Evolutionary conservation across 2,329 filamentous ascomycete genomes (phyloP), one percentile per base, ranked within the genome.

Genomic region (Fusarium devonianum): DNA sequence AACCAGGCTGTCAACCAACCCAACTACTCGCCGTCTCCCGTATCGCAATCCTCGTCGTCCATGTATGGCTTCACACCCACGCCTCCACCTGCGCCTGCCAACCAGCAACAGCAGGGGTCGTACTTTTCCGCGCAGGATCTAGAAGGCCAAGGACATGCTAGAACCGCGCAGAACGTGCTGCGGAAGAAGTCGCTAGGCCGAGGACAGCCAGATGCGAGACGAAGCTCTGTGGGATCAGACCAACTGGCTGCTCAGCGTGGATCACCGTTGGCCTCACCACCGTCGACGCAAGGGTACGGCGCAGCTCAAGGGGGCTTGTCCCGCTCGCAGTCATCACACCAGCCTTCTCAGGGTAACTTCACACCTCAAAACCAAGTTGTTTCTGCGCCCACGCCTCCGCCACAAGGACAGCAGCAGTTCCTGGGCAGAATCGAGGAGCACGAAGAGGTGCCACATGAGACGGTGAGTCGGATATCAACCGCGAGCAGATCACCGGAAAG

Each of bases 391-490:
- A 40, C 49, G 7, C 54, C 55, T 4, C 45, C 58, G 16, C 39
- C 52, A 2, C 60, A 58, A 10, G 48, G 41, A 18, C 44, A 38
- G 14, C 55, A 57, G 29, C 59, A 57, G 23, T 34, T 43, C n/a
- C 43, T 67, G 0, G 49, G 44, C 4, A 56, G 63, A 6, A 69
- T 67, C 10, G 63, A 66, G 23, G 66, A 68, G 38, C 53, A 62
- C 3, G 61, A 66, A 2, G 64, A 66, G 35, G 47, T 40, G 9
- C n/a, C 50, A 3, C 33, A 48, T 12, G n/a, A 33, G 17, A 44
- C 50, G 3, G 47, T 50, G 8, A 63, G 58, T 13, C 51, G 56
- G 2, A 60, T 63, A 4, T 61, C 63, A 2, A 51, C 62, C 2
- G 26, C 45, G 17, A 63, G 48, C 23, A 36, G 53, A 4, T 49